These are phyloP conservation scores for Corylus americana DNA, from an alignment of 306 rosid species.

Conservation along the genomic window DNA sequence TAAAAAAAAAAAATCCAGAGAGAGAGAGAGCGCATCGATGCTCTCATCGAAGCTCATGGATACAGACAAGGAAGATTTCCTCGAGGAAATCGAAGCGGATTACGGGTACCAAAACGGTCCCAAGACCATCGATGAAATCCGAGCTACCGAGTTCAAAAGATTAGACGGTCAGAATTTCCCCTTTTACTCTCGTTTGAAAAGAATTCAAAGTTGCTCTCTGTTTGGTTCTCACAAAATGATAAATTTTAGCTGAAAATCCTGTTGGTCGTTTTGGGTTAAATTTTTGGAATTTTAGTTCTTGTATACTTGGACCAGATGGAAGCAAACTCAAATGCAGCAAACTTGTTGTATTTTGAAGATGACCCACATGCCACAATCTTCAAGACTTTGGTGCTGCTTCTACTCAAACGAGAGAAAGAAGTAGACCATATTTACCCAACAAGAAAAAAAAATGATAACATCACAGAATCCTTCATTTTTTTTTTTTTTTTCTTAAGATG, in stretches of 20 bases:
- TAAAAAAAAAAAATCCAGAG: too few species aligned
- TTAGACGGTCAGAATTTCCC: constrained; percentile 49
- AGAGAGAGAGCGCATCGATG: too few species aligned
- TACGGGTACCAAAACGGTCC: constrained; percentile 75
- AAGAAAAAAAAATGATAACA: too few species aligned
- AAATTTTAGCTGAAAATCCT: background rate
- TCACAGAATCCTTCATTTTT: too few species aligned
- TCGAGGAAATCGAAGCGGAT: constrained; percentile 56
- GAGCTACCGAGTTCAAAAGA: constrained; percentile 86
- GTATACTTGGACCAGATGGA: constrained; percentile 95
- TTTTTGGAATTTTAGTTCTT: constrained; percentile 47
- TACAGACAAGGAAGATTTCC: constrained; percentile 58
- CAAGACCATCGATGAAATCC: constrained; percentile 68
- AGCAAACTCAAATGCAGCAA: constrained; percentile 10
- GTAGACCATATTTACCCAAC: too few species aligned
- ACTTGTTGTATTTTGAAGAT: too few species aligned
- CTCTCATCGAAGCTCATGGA: constrained; percentile 38
- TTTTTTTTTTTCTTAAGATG: too few species aligned
- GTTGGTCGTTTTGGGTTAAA: constrained; percentile 10
- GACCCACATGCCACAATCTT: too few species aligned
- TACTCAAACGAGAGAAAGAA: too few species aligned
- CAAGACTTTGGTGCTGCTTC: too few species aligned
- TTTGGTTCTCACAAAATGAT: background rate
- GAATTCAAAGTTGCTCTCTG: background rate
- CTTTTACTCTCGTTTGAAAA: background rate